phyloP scores from a whole-genome alignment of 2,329 filamentous ascomycete species.

The Rhynchosporium agropyri region DNA sequence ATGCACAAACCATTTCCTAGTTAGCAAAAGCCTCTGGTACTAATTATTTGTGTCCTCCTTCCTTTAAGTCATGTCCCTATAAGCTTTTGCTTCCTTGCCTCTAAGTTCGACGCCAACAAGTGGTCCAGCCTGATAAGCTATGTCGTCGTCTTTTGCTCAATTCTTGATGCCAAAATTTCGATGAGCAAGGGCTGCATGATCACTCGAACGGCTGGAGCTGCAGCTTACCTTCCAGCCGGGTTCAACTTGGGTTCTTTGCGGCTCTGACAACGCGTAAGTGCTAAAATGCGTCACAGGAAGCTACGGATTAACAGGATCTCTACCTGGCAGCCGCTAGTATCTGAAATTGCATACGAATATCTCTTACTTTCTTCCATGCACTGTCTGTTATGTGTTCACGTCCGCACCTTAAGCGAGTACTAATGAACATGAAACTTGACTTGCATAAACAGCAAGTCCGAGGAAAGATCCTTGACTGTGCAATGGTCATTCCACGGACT shows the following conservation, averaged over 20 bases:
- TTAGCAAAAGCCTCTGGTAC: too few species aligned
- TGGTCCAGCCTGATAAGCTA: neutral
- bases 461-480: neutral
- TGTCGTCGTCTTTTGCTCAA: neutral
- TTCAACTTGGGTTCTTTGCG: conserved; percentile 5
- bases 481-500: neutral
- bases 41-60: neutral
- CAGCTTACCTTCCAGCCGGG: conserved; percentile 1
- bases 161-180: neutral
- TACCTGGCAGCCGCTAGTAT: neutral
- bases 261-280: neutral
- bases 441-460: neutral
- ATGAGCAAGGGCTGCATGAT: conserved; percentile 6
- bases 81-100: neutral
- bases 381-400: conserved; percentile 12
- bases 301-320: conserved; percentile 1
- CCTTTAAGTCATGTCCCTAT: neutral
- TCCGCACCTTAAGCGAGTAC: conserved; percentile 1
- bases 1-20: too few species aligned
- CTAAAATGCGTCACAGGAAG: conserved; percentile 6
- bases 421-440: conserved; percentile 9
- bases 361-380: conserved; percentile 1
- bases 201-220: neutral
- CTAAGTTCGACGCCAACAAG: too few species aligned
- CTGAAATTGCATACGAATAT: neutral